Evolutionary conservation across 2,329 filamentous ascomycete species (phyloP), one percentile per base, ranked within the genome.

Genomic region (Colletotrichum spaethianum): DNA sequence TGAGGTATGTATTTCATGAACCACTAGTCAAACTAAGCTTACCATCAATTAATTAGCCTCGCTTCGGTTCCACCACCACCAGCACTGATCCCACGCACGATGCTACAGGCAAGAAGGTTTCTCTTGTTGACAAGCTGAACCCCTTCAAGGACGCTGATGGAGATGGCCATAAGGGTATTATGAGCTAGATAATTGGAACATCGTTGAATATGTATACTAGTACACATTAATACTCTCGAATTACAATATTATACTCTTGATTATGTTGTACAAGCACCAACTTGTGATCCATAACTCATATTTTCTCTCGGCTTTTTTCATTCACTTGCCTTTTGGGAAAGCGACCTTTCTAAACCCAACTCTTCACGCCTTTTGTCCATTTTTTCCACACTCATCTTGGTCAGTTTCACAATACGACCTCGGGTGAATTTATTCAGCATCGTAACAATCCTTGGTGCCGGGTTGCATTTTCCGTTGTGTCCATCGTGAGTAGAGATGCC

Each of bases 71-170:
- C 0, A 70, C 20, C 6, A 9, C 46, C 20, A 40, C 48, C 20
- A 20, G 38, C 61, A 44, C 50, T 1, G 28, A 57, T 1, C 16
- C 18, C 0, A 61, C 28, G 1, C 36, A 55, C 1, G 67, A 73
- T 18, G 7, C 70, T 1, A 48, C 46, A 3, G 70, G 68, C 20
- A 73, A 70, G 48, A 75, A 76, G 65, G 23, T 63, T 1, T 76
- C 75, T 0, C 18, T 77, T 8, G 68, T 71, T n/a, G 76, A 77
- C 42, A 75, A 74, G 67, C 2, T 77, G 16, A 76, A 77, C 69
- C 76, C 76, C 0, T 74, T 75, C 61, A 75, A 75, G 69, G 75
- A 77, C 26, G 70, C 76, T 1, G 76, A 77, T 64, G 73, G 75
- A 0, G 76, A 77, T 28, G 76, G 76, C 0, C 75, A 77, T 71